Base-by-base conservation (phyloP, 129 eudicot species). In the Flaveria ramosissima region DNA sequence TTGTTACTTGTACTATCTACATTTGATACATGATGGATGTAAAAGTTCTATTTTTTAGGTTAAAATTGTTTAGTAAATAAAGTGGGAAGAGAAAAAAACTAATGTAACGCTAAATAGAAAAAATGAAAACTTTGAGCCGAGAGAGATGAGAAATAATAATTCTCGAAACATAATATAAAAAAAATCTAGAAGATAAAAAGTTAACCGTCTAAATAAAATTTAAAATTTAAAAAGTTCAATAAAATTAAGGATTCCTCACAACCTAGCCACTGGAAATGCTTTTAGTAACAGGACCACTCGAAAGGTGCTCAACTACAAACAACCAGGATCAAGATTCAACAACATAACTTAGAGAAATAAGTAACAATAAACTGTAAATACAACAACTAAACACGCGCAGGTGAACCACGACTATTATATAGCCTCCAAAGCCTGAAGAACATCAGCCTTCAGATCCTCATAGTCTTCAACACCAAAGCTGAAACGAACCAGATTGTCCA, bases 391-490 rank as follows among this genome's bases (percentile, higher is more conserved):
- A 21, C 30, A 8, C 15, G 30, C 32, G 32, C 64, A 20, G 27
- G 64, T 57, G 32, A 57, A 57, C 32, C 64, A 21, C 7, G 64
- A 20, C 64, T 8, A 57, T 21, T 21, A 57, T 57, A 57, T 57
- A 57, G 64, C 64, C 74, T 86, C 97, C 75, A 91, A 84, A 65
- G 97, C 94, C 85, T 88, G 93, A 69, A 91, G 82, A 48, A 91
- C 66, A 74, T 91, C 94, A 50, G 88, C 77, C 75, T 86, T 84
- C 79, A 91, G 43, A 72, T 91, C 97, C 69, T 83, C 97, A 53
- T 84, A 88, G 69, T 86, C 93, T 80, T 90, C 96, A 8, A 86
- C 76, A 61, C 96, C 96, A 76, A 88, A 91, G 83, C 97, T 91
- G 85, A 91, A 88, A 3, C 97, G 85, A 39, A 91, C 90, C 82